Evolutionary conservation across 345 rosid species (phyloP).

Genomic region (Eucalyptus pauciflora): DNA sequence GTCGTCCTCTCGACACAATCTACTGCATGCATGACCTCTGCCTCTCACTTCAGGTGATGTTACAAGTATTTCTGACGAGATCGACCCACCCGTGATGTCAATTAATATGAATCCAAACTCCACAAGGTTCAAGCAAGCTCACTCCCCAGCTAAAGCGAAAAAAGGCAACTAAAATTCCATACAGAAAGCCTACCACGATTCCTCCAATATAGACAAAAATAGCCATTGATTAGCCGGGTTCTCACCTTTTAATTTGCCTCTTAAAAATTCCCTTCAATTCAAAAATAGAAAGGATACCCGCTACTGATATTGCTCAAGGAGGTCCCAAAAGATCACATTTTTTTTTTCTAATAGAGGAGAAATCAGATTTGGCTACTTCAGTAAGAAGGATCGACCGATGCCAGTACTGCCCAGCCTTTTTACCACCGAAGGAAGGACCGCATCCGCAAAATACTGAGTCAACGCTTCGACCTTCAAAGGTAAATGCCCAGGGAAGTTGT

Average conservation of each 20-base stretch:
- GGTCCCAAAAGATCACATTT: neutral
- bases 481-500: neutral
- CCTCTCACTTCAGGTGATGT: neutral
- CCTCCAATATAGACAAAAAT: no score
- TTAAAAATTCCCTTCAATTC: no score
- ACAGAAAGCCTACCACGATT: no score
- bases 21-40: constrained; percentile 15
- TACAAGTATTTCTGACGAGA: neutral
- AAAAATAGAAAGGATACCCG: neutral
- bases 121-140: neutral
- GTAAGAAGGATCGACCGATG: neutral
- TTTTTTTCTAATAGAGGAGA: no score
- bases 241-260: no score
- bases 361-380: neutral
- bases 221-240: no score
- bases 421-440: neutral
- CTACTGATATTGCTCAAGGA: neutral
- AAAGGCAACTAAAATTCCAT: no score
- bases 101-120: neutral
- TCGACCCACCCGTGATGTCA: neutral
- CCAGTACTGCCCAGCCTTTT: neutral
- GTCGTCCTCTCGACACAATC: constrained; percentile 48
- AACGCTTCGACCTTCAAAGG: neutral
- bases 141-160: neutral
- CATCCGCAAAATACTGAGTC: neutral